Conservation (phyloP, 257 asterid genomes). For the Fraxinus cuspidata region DNA sequence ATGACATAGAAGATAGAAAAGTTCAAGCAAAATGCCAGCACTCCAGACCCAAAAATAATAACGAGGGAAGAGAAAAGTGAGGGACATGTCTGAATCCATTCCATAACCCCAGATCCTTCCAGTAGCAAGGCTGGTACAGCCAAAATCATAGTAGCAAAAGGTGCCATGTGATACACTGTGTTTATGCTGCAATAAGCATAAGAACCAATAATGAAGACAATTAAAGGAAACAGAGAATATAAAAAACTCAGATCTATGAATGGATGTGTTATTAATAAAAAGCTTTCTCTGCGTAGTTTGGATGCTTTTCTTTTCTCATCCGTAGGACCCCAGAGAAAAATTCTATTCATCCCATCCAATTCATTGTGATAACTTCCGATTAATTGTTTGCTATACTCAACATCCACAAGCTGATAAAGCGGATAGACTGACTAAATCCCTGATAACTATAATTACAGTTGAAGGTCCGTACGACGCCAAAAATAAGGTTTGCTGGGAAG, state of each 20-base stretch:
- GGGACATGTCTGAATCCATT: constrained; percentile 67
- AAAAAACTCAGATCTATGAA: background rate
- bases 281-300: background rate
- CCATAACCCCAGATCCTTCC: constrained; percentile 77
- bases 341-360: background rate
- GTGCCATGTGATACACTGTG: constrained; percentile 98
- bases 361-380: background rate
- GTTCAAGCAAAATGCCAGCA: constrained; percentile 86
- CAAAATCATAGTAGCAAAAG: constrained; percentile 91
- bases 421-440: background rate
- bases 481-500: background rate
- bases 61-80: constrained; percentile 58
- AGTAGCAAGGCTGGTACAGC: constrained; percentile 74
- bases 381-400: background rate
- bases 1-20: constrained; percentile 94
- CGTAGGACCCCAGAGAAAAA: background rate
- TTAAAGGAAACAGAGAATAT: background rate
- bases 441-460: background rate
- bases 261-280: background rate
- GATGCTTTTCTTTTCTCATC: background rate
- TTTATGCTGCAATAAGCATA: constrained; percentile 59
- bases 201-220: constrained; percentile 1
- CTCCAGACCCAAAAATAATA: constrained; percentile 84
- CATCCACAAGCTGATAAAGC: background rate
- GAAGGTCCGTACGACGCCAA: background rate